Evolutionary conservation across 2,329 filamentous ascomycete genomes (phyloP).

Genomic region (Colletotrichum sp.): DNA sequence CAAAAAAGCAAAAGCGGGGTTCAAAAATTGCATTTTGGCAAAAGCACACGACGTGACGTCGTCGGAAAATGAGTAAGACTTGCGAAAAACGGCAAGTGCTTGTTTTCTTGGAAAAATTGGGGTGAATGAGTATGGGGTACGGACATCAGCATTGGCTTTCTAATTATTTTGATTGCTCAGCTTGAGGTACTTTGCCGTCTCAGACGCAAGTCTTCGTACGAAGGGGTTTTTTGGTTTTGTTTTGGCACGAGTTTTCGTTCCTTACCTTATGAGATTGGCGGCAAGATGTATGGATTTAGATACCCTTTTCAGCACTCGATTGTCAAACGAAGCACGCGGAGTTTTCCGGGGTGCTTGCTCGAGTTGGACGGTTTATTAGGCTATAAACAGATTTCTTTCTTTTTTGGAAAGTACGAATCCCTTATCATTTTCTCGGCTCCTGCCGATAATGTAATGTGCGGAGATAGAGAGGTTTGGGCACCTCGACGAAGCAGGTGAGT

Average conservation of each 20-base stretch:
- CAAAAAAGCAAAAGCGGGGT: background rate
- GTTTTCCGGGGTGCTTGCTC: background rate
- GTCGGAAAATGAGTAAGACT: background rate
- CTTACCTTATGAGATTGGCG: background rate
- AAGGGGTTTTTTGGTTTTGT: background rate
- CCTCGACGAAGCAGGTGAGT: background rate
- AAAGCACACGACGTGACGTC: background rate
- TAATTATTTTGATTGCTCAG: background rate
- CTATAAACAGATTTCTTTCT: background rate
- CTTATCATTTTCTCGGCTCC: background rate
- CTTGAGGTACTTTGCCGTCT: background rate
- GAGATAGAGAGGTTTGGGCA: background rate
- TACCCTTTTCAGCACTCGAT: conserved; percentile 1
- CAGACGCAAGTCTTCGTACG: background rate
- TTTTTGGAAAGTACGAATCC: background rate
- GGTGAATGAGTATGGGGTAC: background rate
- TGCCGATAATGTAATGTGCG: background rate
- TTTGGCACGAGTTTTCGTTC: background rate
- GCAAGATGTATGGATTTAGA: background rate
- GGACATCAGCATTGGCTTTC: background rate
- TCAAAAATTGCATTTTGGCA: background rate
- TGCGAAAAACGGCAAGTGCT: background rate
- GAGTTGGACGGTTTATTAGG: background rate
- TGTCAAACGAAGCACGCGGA: background rate
- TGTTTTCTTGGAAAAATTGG: background rate